Percentiles rank a stretch among this genome's conserved stretches.
These are phyloP conservation scores for Adansonia rubrostipa DNA, from an alignment of 441 rosid species.

Conservation along the genomic window DNA sequence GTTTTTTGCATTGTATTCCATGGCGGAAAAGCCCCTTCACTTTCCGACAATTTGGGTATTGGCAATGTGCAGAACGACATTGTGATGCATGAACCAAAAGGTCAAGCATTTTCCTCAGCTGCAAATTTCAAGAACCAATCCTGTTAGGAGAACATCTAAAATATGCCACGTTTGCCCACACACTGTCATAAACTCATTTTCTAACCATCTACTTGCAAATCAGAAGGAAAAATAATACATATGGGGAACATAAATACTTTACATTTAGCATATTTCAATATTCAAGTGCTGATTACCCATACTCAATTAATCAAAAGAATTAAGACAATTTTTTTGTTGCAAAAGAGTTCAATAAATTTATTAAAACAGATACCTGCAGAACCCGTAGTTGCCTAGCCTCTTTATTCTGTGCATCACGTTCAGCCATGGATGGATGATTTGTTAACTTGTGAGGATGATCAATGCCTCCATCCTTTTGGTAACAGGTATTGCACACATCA, in stretches of 20 bases:
- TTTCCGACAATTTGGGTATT: conserved; percentile 97
- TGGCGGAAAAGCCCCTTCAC: conserved; percentile 97
- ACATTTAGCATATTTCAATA: conserved; percentile 13
- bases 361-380: conserved; percentile 62
- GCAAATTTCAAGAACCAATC: conserved; percentile 41
- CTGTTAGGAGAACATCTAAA: conserved; percentile 18
- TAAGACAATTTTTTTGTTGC: neutral
- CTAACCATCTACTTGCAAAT: neutral
- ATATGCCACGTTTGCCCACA: neutral
- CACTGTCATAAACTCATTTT: neutral
- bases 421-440: conserved; percentile 90
- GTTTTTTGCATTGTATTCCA: conserved; percentile 90
- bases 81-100: conserved; percentile 98
- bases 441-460: conserved; percentile 99
- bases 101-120: conserved; percentile 99
- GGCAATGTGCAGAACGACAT: conserved; percentile 87
- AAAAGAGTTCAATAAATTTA: neutral
- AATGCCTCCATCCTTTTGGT: conserved; percentile 83
- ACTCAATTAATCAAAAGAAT: neutral
- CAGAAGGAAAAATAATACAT: conserved; percentile 17
- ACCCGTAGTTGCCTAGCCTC: conserved; percentile 96
- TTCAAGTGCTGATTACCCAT: neutral
- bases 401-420: conserved; percentile 97
- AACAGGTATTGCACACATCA: conserved; percentile 92
- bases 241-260: neutral